Evolutionary conservation across 176 grass and related monocot genomes (phyloP).

Genomic region (Zea mays): Zm-B73-REFERENCE-NAM-5.0 NC_050103.1:133528001-133528500

Average conservation of each 20-base stretch:
- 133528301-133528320: background rate
- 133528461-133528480: constrained; percentile 31
- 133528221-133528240: background rate
- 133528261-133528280: background rate
- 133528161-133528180: background rate
- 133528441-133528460: background rate
- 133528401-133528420: constrained; percentile 9
- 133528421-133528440: background rate
- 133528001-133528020: no score
- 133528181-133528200: background rate
- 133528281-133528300: background rate
- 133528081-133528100: no score
- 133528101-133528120: no score
- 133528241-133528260: background rate
- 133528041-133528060: no score
- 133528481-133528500: constrained; percentile 54
- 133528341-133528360: background rate
- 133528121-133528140: no score
- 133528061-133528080: no score
- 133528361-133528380: background rate
- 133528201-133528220: background rate
- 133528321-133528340: background rate
- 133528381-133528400: constrained; percentile 20
- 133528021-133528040: no score
- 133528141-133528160: no score